Conservation (phyloP, 805 yeast species). For the Teunomyces kruisii region DNA sequence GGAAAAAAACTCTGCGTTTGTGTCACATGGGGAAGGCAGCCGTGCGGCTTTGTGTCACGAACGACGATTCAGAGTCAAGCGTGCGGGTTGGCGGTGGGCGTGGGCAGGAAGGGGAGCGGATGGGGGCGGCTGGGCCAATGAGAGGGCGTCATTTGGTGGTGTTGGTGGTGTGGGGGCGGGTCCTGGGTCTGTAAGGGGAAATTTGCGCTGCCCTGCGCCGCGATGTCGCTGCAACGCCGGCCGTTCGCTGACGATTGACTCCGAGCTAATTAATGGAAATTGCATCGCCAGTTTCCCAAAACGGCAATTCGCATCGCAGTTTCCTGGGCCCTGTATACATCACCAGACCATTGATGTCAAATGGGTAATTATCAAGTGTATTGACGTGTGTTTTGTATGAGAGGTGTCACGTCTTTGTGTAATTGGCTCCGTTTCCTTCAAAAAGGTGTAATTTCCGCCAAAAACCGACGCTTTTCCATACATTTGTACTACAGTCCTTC, state of each 20-base stretch:
- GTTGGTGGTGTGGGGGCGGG: no score
- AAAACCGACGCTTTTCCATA: neutral
- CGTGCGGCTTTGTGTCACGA: neutral
- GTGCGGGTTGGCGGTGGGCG: no score
- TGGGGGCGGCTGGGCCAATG: no score
- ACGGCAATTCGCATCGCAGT: neutral
- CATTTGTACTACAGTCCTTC: neutral
- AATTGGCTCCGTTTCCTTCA: no score
- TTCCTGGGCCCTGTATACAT: neutral
- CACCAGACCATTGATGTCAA: neutral
- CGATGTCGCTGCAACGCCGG: neutral
- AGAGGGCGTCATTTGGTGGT: no score
- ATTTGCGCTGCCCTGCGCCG: no score
- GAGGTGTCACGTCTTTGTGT: no score
- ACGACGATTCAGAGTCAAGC: neutral
- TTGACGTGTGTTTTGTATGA: no score
- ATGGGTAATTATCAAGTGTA: no score
- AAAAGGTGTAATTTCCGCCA: no score
- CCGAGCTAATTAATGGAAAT: neutral
- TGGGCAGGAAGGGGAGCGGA: no score
- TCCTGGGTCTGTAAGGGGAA: no score
- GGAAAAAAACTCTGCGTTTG: slow-evolving; percentile 7
- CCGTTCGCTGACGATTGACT: neutral
- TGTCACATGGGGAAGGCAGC: neutral
- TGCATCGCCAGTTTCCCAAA: neutral